Evolutionary conservation across 2,329 filamentous ascomycete species (phyloP).

Genomic region (Tympanopsis confertula): DNA sequence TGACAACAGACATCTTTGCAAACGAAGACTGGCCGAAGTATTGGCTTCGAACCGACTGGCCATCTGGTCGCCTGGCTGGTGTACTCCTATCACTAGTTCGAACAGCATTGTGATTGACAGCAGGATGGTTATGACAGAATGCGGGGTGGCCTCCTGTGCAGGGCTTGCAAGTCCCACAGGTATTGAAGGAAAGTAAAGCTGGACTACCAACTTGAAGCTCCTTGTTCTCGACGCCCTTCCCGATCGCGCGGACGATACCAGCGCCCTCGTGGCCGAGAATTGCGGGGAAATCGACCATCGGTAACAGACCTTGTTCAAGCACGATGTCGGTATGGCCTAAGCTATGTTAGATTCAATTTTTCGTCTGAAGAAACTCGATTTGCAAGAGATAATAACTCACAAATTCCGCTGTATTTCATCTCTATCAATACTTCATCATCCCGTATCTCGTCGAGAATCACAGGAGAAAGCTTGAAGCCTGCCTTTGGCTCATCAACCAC

Average conservation of each 20-base stretch:
- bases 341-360: conserved; percentile 6
- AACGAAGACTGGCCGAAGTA: conserved; percentile 21
- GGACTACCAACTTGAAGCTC: conserved; percentile 7
- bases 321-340: conserved; percentile 3
- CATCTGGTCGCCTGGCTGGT: conserved; percentile 6
- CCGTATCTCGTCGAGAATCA: conserved; percentile 13
- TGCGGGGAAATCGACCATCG: conserved; percentile 36
- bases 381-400: conserved; percentile 7
- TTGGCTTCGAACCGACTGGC: conserved; percentile 10
- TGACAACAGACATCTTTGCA: conserved; percentile 11
- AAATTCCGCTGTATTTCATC: conserved; percentile 20
- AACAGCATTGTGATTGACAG: conserved; percentile 10
- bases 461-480: conserved; percentile 4
- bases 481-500: conserved; percentile 3
- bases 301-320: conserved; percentile 3
- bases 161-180: conserved; percentile 16
- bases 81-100: conserved; percentile 6
- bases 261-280: conserved; percentile 57
- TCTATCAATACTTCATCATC: conserved; percentile 18
- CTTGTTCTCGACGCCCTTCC: conserved; percentile 6
- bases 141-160: conserved; percentile 14
- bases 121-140: conserved; percentile 12
- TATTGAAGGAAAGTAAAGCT: conserved; percentile 20
- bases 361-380: background rate
- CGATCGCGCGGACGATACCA: conserved; percentile 28